Percentiles rank a stretch among this genome's conserved stretches.
Evolutionary conservation across 352 stramenopile genomes (phyloP).

Genomic region (Phytophthora chlamydospora): DNA sequence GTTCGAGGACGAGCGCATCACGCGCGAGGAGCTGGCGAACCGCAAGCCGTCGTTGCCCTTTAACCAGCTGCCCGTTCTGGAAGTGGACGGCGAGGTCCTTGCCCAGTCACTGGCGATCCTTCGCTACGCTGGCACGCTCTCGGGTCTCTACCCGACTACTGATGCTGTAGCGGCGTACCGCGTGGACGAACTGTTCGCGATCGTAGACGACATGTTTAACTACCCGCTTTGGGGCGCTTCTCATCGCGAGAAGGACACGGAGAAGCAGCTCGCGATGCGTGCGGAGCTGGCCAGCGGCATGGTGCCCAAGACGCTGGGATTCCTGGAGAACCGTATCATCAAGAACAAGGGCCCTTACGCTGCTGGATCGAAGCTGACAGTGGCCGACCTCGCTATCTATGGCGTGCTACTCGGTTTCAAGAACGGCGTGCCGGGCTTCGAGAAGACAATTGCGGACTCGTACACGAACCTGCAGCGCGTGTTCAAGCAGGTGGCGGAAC

Average conservation of each 20-base stretch:
- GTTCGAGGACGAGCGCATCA: constrained; percentile 61
- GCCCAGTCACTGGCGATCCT: constrained; percentile 66
- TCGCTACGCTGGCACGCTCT: constrained; percentile 67
- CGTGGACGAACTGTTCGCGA: constrained; percentile 49
- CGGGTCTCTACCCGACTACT: constrained; percentile 51
- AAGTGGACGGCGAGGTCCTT: constrained; percentile 51
- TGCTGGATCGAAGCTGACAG: constrained; percentile 41
- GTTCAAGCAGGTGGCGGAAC: constrained; percentile 42
- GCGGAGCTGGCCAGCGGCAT: constrained; percentile 38
- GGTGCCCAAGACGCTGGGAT: constrained; percentile 46
- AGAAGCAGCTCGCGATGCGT: constrained; percentile 47
- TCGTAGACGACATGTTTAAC: constrained; percentile 54
- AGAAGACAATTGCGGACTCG: constrained; percentile 35
- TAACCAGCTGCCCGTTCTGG: constrained; percentile 54
- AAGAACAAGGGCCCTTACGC: constrained; percentile 49
- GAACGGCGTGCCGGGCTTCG: constrained; percentile 34
- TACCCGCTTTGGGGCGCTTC: constrained; percentile 28
- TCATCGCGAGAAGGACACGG: constrained; percentile 36
- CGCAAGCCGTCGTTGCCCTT: constrained; percentile 54
- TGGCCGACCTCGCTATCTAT: constrained; percentile 64
- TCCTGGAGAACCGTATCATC: constrained; percentile 52
- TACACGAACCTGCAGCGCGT: constrained; percentile 46
- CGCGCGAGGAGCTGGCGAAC: constrained; percentile 39
- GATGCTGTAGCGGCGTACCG: constrained; percentile 42
- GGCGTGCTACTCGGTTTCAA: constrained; percentile 45